Percentiles rank a stretch among this genome's conserved stretches.
Evolutionary conservation across 2,329 filamentous ascomycete genomes (phyloP).

Genomic region (Nemania diffusa): DNA sequence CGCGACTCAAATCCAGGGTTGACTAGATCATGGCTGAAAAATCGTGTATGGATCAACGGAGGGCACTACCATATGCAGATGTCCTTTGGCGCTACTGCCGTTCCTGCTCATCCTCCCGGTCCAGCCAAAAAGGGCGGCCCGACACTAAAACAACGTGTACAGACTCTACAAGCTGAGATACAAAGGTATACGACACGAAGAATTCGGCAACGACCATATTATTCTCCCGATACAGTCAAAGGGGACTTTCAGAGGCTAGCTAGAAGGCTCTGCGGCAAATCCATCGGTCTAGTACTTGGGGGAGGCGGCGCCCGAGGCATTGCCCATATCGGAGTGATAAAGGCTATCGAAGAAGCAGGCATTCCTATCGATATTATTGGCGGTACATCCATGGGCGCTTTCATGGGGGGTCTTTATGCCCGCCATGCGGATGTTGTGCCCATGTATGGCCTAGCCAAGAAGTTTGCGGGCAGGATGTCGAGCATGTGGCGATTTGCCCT

Average conservation of each 20-base stretch:
- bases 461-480: conserved; percentile 97
- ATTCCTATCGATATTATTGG: conserved; percentile 96
- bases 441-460: conserved; percentile 96
- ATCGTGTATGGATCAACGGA: conserved; percentile 97
- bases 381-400: conserved; percentile 94
- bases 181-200: conserved; percentile 97
- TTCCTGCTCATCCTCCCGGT: conserved; percentile 74
- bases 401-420: conserved; percentile 94
- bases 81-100: conserved; percentile 80
- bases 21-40: conserved; percentile 88
- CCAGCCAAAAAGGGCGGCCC: conserved; percentile 81
- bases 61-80: conserved; percentile 98
- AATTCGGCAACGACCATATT: conserved; percentile 87
- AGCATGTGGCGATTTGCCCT: conserved; percentile 99
- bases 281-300: conserved; percentile 91
- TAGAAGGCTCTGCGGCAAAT: conserved; percentile 89
- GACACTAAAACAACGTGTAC: conserved; percentile 89
- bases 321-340: conserved; percentile 91
- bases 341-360: conserved; percentile 93
- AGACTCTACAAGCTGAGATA: conserved; percentile 95
- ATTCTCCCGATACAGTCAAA: conserved; percentile 93
- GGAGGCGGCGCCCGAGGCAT: conserved; percentile 94
- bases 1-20: conserved; percentile 86
- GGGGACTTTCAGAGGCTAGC: conserved; percentile 96
- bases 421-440: conserved; percentile 96